A percentile compares a stretch with the other conserved stretches of the same genome.
phyloP scores from a whole-genome alignment of 2,329 filamentous ascomycete species.

The Fusarium staphyleae region DNA sequence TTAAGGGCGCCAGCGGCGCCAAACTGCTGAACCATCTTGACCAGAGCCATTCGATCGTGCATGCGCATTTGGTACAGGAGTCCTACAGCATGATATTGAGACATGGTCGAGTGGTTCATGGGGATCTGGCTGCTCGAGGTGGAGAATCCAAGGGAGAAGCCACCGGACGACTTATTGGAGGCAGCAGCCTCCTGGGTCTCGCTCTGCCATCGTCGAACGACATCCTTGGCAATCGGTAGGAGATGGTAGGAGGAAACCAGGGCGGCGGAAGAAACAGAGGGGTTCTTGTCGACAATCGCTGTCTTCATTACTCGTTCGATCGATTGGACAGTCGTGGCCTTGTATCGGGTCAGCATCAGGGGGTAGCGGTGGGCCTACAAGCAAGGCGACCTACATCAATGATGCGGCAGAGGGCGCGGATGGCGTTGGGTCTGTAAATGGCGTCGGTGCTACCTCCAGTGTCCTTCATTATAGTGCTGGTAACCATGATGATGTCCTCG shows the following conservation, averaged over 20 bases:
- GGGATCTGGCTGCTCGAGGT: constrained; percentile 75
- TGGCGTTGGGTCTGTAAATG: constrained; percentile 93
- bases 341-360: constrained; percentile 40
- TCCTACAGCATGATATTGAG: constrained; percentile 97
- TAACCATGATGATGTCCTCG: constrained; percentile 99
- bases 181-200: constrained; percentile 97
- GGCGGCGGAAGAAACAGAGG: constrained; percentile 94
- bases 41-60: constrained; percentile 96
- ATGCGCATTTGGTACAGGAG: constrained; percentile 97
- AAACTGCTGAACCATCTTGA: constrained; percentile 99
- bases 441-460: constrained; percentile 94
- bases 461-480: constrained; percentile 99
- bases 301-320: constrained; percentile 99
- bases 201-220: constrained; percentile 97
- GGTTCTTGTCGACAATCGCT: constrained; percentile 98
- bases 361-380: constrained; percentile 26
- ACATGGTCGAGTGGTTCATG: constrained; percentile 96
- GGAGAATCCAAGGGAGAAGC: constrained; percentile 92
- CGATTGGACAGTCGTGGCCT: constrained; percentile 94
- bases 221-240: constrained; percentile 92
- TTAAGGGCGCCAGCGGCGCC: constrained; percentile 90
- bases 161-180: constrained; percentile 84
- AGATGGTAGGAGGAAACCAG: constrained; percentile 98
- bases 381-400: constrained; percentile 75
- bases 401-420: constrained; percentile 92